Evolutionary conservation across 352 stramenopile genomes (phyloP), one percentile per base, ranked within the genome.

Genomic region (Pythium volutum): DNA sequence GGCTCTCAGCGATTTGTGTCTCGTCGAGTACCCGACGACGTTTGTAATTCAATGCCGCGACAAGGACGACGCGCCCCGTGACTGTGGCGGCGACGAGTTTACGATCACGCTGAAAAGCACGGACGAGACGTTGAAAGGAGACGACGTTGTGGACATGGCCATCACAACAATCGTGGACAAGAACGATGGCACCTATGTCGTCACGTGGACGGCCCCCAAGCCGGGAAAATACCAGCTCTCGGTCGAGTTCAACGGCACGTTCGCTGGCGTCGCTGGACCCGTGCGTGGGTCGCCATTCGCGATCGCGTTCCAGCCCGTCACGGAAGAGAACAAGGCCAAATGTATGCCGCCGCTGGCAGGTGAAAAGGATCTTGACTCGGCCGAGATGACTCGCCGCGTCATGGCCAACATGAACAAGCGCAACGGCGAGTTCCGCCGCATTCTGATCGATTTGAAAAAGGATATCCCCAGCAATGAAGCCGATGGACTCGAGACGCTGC

Each of bases 11-110:
- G 78, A 88, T n/a, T 75, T 75, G 29, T 88, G 77, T 23, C 58
- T 94, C n/a, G 86, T 86, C 3, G 80, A 82, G 51, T 47, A 71
- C 12, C 78, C 88, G 18, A 96, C 90, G 14, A 82, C 77, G 29
- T 98, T 98, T 65, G 74, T 98, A 26, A 96, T 98, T 55, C 92
- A 98, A 47, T 75, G 84, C 25, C 74, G 93, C 33, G 94, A 98
- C 67, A 96, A 94, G 69, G 77, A 91, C 20, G 88, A 93, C 27
- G 80, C 74, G 51, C 82, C 88, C 31, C 92, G 96, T 20, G 84
- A 96, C 34, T 98, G 91, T 50, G 96, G 96, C 22, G 97, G 97
- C 27, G 96, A 99, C 59, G 89, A 98, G 58, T 99, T 98, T 67
- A 80, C 69, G 23, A 80, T 98, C 27, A 67, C 62, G 8, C 52